Evolutionary conservation across 2,329 filamentous ascomycete genomes (phyloP).

Genomic region (Leptodontidium sp.): DNA sequence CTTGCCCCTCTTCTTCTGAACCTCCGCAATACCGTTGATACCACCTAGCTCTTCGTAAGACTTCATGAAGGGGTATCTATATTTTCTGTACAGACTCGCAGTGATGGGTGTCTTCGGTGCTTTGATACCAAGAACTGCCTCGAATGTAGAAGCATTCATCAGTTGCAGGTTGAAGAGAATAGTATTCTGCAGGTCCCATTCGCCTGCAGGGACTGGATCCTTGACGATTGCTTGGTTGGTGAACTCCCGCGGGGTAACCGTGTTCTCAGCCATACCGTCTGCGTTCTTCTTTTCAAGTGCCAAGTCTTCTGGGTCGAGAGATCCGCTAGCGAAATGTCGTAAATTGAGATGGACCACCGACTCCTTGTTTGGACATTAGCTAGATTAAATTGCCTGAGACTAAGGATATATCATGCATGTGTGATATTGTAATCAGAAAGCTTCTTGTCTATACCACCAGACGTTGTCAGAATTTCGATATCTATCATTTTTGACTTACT

Average conservation of each 20-base stretch:
- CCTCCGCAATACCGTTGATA: constrained; percentile 18
- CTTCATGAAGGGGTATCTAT: constrained; percentile 51
- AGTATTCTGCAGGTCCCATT: constrained; percentile 46
- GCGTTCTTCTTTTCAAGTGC: neutral
- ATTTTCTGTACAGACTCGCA: constrained; percentile 46
- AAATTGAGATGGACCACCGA: constrained; percentile 3
- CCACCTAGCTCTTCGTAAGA: constrained; percentile 32
- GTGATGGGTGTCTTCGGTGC: constrained; percentile 49
- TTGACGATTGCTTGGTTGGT: constrained; percentile 51
- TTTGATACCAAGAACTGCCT: constrained; percentile 46
- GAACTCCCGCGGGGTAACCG: constrained; percentile 50
- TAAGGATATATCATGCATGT: neutral
- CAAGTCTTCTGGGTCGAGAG: neutral
- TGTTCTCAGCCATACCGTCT: constrained; percentile 14
- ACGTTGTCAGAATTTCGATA: neutral
- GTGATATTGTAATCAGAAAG: neutral
- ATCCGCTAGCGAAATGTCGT: neutral
- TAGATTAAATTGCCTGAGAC: neutral
- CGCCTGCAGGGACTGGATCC: constrained; percentile 41
- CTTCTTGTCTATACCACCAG: neutral
- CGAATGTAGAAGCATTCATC: constrained; percentile 49
- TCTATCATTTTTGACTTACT: constrained; percentile 51
- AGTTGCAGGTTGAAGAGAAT: constrained; percentile 52
- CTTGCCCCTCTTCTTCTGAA: constrained; percentile 16
- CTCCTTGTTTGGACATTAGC: neutral